phyloP scores from a whole-genome alignment of 192 early-diverging fungal species.

The Backusella macrospora region DNA sequence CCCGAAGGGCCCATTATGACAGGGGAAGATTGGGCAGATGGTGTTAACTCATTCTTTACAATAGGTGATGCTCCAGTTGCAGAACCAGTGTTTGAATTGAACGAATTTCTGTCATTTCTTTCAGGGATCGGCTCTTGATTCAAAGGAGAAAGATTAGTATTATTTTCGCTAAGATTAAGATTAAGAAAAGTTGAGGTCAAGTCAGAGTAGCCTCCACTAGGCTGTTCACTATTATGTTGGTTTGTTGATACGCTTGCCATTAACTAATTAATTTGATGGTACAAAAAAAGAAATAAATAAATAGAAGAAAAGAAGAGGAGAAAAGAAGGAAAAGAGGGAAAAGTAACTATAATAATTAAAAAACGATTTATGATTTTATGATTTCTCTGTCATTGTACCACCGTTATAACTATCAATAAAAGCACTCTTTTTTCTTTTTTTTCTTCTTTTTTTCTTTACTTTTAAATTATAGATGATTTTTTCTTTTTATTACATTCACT shows the following conservation, averaged over 20 bases:
- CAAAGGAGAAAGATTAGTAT: neutral
- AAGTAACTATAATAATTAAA: neutral
- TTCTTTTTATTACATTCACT: neutral
- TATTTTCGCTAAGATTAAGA: neutral
- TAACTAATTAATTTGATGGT: neutral
- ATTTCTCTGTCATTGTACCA: conserved; percentile 2
- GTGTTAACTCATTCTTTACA: neutral
- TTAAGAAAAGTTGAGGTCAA: neutral
- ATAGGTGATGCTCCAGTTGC: neutral
- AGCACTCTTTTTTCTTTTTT: neutral
- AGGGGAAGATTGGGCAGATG: neutral
- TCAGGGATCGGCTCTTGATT: neutral
- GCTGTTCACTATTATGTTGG: neutral
- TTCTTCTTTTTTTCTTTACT: neutral
- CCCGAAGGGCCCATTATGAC: conserved; percentile 3
- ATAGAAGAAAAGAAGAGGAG: neutral
- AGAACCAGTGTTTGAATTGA: neutral
- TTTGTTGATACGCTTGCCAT: neutral
- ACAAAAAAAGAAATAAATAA: too few species aligned
- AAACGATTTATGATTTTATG: neutral
- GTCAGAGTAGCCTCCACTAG: neutral
- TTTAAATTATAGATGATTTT: too few species aligned
- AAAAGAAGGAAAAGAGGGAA: neutral
- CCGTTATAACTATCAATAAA: neutral
- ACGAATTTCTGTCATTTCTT: neutral